Evolutionary conservation across 805 yeast species (phyloP), one percentile per base, ranked within the genome.

Genomic region (Tetrapisispora fleetii): DNA sequence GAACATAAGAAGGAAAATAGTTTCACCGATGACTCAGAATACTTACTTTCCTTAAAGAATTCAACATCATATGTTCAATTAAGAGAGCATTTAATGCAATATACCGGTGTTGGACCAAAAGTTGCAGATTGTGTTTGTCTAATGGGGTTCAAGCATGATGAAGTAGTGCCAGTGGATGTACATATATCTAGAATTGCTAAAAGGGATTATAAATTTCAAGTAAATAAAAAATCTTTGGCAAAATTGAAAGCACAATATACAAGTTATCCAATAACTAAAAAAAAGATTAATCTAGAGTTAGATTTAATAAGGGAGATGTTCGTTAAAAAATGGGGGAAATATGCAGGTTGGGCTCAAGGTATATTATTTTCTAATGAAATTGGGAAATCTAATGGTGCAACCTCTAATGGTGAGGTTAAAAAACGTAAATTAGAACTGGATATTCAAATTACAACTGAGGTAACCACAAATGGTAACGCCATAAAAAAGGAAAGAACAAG

Each of bases 301-400:
- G 75, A 69, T 37, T 70, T 73, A 21, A 83, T 88, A 7, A 72
- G 88, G 40, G 58, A 60, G 9, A 77, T 74, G 60, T 81, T 91
- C 62, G 72, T 75, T 41, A 72, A 73, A 0, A 67, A 81, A 40
- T 93, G 96, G 91, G 97, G 96, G 0, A 77, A 77, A 1, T 85
- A 84, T 62, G 97, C 99, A 1, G 99, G 99, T 0, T 93, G 99
- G 99, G 98, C 98, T 0, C 99, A 91, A 59, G 84, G 91, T n/a
- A 88, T 91, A 11, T 71, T 90, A 49, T 90, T 90, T 66, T 83
- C 97, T 0, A 86, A 89, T 6, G 96, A 89, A 59, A 72, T 90
- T 45, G 89, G 85, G 51, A 72, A 86, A 49, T 77, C 85, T 48
- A 82, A 81, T 58, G 93, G 93, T 1, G 65, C 80, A 17, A 81